These are phyloP conservation scores for Cordyceps farinosa DNA, from an alignment of 2,329 filamentous ascomycete genomes.

Conservation along the genomic window DNA sequence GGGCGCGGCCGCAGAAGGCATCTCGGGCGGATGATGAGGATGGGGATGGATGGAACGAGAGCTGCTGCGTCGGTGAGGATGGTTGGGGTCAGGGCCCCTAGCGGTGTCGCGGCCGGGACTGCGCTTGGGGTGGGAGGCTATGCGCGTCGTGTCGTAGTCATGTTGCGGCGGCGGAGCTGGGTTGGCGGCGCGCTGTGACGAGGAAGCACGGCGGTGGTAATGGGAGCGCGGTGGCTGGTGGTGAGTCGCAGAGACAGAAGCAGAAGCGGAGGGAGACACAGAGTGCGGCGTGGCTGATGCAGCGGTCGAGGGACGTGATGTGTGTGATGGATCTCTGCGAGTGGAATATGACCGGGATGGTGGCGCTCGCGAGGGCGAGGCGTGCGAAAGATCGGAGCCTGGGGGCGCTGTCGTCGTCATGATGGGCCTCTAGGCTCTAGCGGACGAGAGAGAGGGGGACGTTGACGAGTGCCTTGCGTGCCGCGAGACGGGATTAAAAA, in stretches of 20 bases:
- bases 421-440: conserved; percentile 32
- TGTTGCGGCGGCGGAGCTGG: conserved; percentile 49
- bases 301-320: conserved; percentile 25
- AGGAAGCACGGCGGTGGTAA: conserved; percentile 39
- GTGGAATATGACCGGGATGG: conserved; percentile 35
- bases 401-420: conserved; percentile 22
- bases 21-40: conserved; percentile 36
- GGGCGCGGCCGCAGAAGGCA: conserved; percentile 49
- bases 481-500: neutral
- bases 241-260: conserved; percentile 1
- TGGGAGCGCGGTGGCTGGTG: conserved; percentile 27
- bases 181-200: conserved; percentile 41
- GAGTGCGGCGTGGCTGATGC: conserved; percentile 19
- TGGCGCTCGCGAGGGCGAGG: conserved; percentile 26
- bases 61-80: conserved; percentile 47
- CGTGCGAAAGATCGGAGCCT: conserved; percentile 24
- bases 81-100: conserved; percentile 50
- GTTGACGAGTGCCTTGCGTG: neutral
- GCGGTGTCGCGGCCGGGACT: conserved; percentile 62
- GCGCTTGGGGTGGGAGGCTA: conserved; percentile 60
- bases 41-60: conserved; percentile 43
- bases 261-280: conserved; percentile 13
- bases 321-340: conserved; percentile 20
- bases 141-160: conserved; percentile 70
- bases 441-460: conserved; percentile 4